Base-by-base conservation (phyloP, 1,139 yeast genomes). In the Hyphopichia pseudoburtonii region DNA sequence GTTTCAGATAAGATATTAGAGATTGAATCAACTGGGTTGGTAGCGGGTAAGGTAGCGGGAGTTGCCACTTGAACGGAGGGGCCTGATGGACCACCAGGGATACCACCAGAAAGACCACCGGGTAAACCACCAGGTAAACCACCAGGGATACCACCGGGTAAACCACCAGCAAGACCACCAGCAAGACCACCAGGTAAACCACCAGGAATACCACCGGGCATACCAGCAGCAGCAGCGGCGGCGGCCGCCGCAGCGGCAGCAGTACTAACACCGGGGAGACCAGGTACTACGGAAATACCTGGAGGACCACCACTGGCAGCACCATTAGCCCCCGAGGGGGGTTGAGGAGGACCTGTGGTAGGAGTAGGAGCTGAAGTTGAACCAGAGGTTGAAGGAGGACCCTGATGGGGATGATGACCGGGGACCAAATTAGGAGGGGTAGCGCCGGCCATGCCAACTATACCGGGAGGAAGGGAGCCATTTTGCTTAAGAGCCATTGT, bases 1-100 rank as follows among this genome's bases (percentile, higher is more conserved):
- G 90, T 82, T 48, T 83, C 87, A 28, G 79, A 62, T 34, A 77
- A 53, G 24, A 62, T 41, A 26, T 41, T 47, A 1, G 55, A 42
- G 4, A 35, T 34, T 3, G 37, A 17, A 12, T 33, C 28, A 2
- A 27, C 22, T n/a, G 30, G 30, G 30, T 28, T 14, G 5, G n/a
- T 14, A n/a, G n/a, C n/a, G 5, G 30, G 30, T 18, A 28, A 17
- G 5, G 30, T 23, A 22, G 33, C 37, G 4, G 31, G 35, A 17
- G 12, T 18, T 17, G 21, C 26, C 16, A 12, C 22, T 30, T 34
- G 37, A n/a, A 17, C 26, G 12, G 18, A 12, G 9, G 17, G 34
- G 11, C 24, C 25, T n/a, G n/a, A n/a, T n/a, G n/a, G n/a, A n/a
- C n/a, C n/a, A n/a, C n/a, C n/a, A n/a, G n/a, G n/a, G n/a, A n/a